Percentiles rank a stretch among this genome's conserved stretches.
Conservation (phyloP, 345 rosid species). For the Eucalyptus fibrosa region DNA sequence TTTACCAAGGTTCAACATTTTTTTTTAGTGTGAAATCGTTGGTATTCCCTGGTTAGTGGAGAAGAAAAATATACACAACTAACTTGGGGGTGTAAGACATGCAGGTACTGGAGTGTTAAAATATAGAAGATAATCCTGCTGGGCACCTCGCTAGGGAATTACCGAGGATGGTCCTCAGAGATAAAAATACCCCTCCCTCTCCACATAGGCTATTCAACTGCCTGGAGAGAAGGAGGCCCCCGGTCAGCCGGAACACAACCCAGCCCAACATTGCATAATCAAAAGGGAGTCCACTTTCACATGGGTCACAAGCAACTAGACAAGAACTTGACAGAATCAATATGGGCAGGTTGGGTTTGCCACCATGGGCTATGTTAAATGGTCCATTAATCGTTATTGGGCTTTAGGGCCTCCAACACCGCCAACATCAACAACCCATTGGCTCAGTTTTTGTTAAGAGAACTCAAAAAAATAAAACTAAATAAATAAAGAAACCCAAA, state of each 20-base stretch:
- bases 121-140: too few relatives aligned
- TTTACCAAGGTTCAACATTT: too few relatives aligned
- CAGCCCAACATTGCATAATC: neutral
- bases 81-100: too few relatives aligned
- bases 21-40: too few relatives aligned
- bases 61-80: too few relatives aligned
- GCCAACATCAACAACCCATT: neutral
- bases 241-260: neutral
- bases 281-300: neutral
- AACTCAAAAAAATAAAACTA: neutral
- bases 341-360: neutral
- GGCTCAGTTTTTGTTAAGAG: neutral
- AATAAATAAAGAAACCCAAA: neutral
- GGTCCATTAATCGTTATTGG: neutral
- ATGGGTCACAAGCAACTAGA: neutral
- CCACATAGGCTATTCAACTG: too few relatives aligned
- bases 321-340: neutral
- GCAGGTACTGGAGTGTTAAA: rapidly evolving
- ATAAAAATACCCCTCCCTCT: too few relatives aligned
- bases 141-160: too few relatives aligned
- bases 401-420: neutral
- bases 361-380: neutral
- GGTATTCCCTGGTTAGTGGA: too few relatives aligned
- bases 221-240: too few relatives aligned
- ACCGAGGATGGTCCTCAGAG: too few relatives aligned